Evolutionary conservation across 371 early-diverging fungal species (phyloP), one percentile per base, ranked within the genome.

Genomic region (Actinomortierella ambigua): DNA sequence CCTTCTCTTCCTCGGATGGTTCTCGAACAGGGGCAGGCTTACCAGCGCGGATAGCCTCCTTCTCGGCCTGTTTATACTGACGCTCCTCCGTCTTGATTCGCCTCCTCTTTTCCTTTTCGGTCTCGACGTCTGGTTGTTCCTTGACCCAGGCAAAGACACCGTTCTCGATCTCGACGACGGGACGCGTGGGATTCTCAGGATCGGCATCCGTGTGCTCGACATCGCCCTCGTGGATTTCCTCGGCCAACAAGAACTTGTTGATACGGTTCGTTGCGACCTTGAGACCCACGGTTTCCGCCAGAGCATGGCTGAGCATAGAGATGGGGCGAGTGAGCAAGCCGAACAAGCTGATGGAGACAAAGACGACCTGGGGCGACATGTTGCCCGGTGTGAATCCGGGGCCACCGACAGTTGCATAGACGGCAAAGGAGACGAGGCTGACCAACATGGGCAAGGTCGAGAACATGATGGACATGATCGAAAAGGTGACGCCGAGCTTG

Each of bases 391-490:
- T 76, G 46, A 73, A 69, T 20, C 61, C 50, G 9, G 71, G 61
- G 1, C 71, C 77, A 17, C 71, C 70, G 3, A 50, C 53, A 4
- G 52, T 20, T 0, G 65, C 28, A 57, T 61, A 62, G 50, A 66
- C 61, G 27, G 50, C 43, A 47, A 69, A 73, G 3, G 69, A 60
- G 29, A 60, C 49, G 17, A 76, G 51, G 15, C 60, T 40, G 55
- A 69, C 59, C 18, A 90, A 55, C 23, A 61, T 47, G 3, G 64
- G 58, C 34, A 67, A 1, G 3, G 63, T 61, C 0, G 64, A 48
- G 46, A 55, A 80, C 71, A 66, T 69, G 65, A 61, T 77, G 59
- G 60, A 69, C 57, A 73, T 56, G 34, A 73, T 39, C 2, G 75
- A 55, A 8, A 53, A 41, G 7, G 52, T 29, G 4, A 53, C 8